phyloP scores from a whole-genome alignment of 768 basidiomycete genomes.

The Daedaleopsis nitida region DNA sequence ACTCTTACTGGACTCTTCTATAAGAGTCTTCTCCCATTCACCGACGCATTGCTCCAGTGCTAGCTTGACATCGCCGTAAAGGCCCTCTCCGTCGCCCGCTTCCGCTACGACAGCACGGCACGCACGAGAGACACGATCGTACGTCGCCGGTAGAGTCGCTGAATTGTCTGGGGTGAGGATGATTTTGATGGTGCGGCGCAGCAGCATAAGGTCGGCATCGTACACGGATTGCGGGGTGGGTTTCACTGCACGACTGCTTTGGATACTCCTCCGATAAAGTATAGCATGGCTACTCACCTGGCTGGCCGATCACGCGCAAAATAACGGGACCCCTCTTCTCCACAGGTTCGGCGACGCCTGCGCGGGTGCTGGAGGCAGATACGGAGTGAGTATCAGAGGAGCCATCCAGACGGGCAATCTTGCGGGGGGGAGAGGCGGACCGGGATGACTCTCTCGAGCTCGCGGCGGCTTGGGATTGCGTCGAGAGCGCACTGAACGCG shows the following conservation, averaged over 20 bases:
- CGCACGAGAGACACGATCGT: conserved; percentile 56
- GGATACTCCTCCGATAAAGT: neutral
- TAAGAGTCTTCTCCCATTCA: conserved; percentile 43
- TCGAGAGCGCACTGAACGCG: conserved; percentile 25
- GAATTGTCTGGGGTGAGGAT: conserved; percentile 41
- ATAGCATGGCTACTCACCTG: conserved; percentile 27
- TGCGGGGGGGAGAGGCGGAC: conserved; percentile 63
- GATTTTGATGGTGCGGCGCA: conserved; percentile 38
- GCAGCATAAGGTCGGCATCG: conserved; percentile 31
- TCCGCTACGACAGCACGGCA: conserved; percentile 59
- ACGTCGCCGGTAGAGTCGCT: conserved; percentile 46
- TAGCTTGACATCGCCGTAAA: conserved; percentile 59
- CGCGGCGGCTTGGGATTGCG: conserved; percentile 5
- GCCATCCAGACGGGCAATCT: conserved; percentile 64
- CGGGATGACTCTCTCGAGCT: conserved; percentile 34
- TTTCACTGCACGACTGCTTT: conserved; percentile 17
- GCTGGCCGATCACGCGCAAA: conserved; percentile 49
- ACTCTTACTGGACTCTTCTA: conserved; percentile 17
- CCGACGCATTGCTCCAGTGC: conserved; percentile 61
- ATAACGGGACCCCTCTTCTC: conserved; percentile 40
- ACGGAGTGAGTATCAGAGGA: conserved; percentile 61
- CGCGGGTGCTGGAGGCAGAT: conserved; percentile 57
- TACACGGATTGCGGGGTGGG: conserved; percentile 3
- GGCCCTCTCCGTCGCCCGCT: conserved; percentile 52
- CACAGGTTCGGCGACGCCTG: conserved; percentile 18